Conservation (phyloP, 495 filamentous ascomycete genomes). For the Penicillium flavigenum region DNA sequence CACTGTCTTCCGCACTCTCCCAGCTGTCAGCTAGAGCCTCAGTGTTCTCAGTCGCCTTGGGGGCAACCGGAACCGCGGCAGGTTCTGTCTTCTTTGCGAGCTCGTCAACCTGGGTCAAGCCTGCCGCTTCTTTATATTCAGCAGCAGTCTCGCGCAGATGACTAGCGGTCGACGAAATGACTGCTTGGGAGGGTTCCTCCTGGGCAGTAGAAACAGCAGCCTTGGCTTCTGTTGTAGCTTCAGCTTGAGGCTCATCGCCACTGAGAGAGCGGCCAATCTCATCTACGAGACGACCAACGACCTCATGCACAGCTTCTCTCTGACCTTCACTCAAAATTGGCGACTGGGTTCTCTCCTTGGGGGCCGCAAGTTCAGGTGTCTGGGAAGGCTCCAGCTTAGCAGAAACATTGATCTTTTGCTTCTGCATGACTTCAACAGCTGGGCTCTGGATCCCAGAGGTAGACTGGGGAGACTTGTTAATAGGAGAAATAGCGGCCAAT, state of each 20-base stretch:
- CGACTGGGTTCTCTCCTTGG: conserved; percentile 32
- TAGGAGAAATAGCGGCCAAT: conserved; percentile 66
- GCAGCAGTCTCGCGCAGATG: conserved; percentile 38
- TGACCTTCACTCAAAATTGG: conserved; percentile 39
- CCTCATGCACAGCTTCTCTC: conserved; percentile 68
- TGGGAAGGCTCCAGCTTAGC: conserved; percentile 20
- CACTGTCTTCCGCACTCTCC: conserved; percentile 78
- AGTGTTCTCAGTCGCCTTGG: conserved; percentile 56
- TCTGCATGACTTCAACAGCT: conserved; percentile 30
- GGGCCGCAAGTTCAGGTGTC: conserved; percentile 11
- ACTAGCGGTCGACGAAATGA: conserved; percentile 35
- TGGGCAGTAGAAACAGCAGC: conserved; percentile 25
- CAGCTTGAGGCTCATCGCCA: conserved; percentile 58
- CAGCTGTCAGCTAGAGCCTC: conserved; percentile 64
- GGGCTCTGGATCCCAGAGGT: conserved; percentile 42
- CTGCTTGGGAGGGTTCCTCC: conserved; percentile 36
- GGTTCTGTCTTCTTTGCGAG: conserved; percentile 55
- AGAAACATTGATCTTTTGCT: conserved; percentile 27
- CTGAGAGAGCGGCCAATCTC: conserved; percentile 68
- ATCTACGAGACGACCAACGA: conserved; percentile 65
- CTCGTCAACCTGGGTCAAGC: conserved; percentile 36
- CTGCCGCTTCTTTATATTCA: conserved; percentile 13
- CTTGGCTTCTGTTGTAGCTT: conserved; percentile 41
- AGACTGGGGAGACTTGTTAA: conserved; percentile 49
- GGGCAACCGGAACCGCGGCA: conserved; percentile 55